Base-by-base conservation (phyloP, 192 early-diverging fungal species). In the Backusella australiensis region DNA sequence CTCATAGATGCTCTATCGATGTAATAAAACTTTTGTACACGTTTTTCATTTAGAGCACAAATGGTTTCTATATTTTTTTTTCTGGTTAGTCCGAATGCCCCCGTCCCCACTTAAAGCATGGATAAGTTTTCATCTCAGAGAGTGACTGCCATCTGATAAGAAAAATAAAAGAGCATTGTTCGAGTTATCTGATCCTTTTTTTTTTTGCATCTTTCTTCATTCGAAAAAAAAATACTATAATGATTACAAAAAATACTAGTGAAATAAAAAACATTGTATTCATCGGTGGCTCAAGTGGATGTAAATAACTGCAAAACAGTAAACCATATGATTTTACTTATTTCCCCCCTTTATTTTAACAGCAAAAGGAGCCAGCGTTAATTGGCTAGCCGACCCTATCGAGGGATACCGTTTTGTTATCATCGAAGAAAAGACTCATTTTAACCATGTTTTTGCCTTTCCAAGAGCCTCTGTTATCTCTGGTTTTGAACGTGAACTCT, bases 371-470 rank as follows among this genome's bases (percentile, higher is more conserved):
- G 65, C 81, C 21, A 41, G 70, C 0, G 6, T 85, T 35, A 67
- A 72, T 6, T 84, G 77, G 76, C 75, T 56, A 35, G 77, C 79
- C 7, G 73, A 71, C 7, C 69, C 87, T 26, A 82, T 85, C 0
- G 63, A 80, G 17, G 78, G 77, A n/a, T 88, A 90, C 53, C 84
- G 87, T 14, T 23, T 90, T 19, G 83, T 90, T 72, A 69, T 90
- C 52, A 91, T 90, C 23, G 89, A 90, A 78, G 75, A 78, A 67
- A 87, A 85, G 53, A 81, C 88, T 9, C 89, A 90, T 35, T 82
- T 85, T 32, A 89, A 90, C 35, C 90, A 89, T 79, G 89, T 90
- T 68, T 90, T 89, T 80, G 89, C 86, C 19, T 90, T 90, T 75
- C 89, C 89, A 17, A 87, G 89, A 9, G 89, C 89, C 2, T 73